Evolutionary conservation across 2,329 filamentous ascomycete genomes (phyloP), one percentile per base, ranked within the genome.

Genomic region (Colletotrichum sp.): DNA sequence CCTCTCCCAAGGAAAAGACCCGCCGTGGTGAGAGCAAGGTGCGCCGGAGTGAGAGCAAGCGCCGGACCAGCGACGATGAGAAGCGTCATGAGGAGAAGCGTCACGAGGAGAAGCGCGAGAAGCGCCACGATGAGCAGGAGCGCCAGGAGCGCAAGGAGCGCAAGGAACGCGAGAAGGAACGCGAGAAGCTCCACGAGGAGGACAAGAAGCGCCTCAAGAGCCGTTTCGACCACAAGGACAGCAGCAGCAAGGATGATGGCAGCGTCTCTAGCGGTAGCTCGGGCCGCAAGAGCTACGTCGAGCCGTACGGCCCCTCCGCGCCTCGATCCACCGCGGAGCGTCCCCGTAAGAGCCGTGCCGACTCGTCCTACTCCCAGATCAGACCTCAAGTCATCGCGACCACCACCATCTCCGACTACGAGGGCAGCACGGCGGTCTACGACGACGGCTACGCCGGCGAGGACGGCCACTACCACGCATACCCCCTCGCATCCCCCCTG

Each of bases 151-250:
- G 66, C 15, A 78, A 80, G 72, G 72, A 76, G 18, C 76, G 78
- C 39, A 78, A 79, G 70, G 82, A 82, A 13, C 36, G 36, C n/a
- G 57, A 28, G 43, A 52, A 52, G n/a, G 82, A 82, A n/a, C 36
- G 36, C n/a, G 57, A 30, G 43, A 52, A 52, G n/a, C 43, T 21
- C n/a, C 78, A 80, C 72, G 80, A 81, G 71, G 81, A 79, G 34
- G 82, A 83, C 67, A 84, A 84, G 78, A 83, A 84, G 63, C 84
- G 85, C 18, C 81, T 86, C 68, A 82, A 82, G 34, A 80, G 80
- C 71, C 83, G 85, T 32, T 86, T 86, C 76, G 85, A 85, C 36
- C 67, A 52, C 52, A 78, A 79, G 67, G 67, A 70, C n/a, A 61
- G 26, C 68, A 66, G 72, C 13, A 69, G 26, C 68, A 66, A 74